Base-by-base conservation (phyloP, 331 rosid genomes). In the Pyrus hybrid region DNA sequence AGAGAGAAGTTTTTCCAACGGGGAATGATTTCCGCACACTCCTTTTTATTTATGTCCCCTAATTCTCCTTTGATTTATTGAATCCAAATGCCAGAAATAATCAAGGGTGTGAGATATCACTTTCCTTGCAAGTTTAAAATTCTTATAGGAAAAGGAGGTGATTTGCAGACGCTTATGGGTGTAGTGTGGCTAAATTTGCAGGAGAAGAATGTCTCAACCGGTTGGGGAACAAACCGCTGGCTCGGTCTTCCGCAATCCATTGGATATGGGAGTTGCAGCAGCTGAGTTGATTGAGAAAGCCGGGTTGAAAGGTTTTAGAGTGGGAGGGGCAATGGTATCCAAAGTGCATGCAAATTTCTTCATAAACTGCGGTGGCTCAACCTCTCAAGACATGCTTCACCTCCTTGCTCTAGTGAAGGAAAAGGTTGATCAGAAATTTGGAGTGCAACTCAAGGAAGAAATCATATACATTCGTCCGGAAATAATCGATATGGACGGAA, bases 311-410 rank as follows among this genome's bases (percentile, higher is more conserved):
- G 71, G 87, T 60, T 75, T 75, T 26, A 63, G 74, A 57, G 68
- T 76, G 67, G 70, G 83, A 67, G 83, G 77, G 20, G 81, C 79
- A 18, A 79, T 76, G 81, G 82, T 81, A 18, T 81, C 83, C 12
- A 29, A 75, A n/a, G 37, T 76, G 56, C 81, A 77, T 35, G 71
- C 81, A 5, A 81, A 77, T 20, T 80, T 80, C 76, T 74, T 68
- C 54, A 60, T 72, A 53, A 76, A 67, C 58, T 37, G 63, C 51
- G 82, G 76, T 64, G 76, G 82, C 60, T 60, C 78, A 73, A 70
- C 78, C 64, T 79, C 85, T 70, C 81, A 77, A 80, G 81, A 80
- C 43, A 78, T 73, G 82, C 80, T 70, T 22, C 43, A 61, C n/a
- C 83, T 80, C 77, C 71, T 79, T 29, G 72, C 78, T 17, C 7